Conservation (phyloP, 2,329 filamentous ascomycete species). For the Cladorrhinum sp. region DNA sequence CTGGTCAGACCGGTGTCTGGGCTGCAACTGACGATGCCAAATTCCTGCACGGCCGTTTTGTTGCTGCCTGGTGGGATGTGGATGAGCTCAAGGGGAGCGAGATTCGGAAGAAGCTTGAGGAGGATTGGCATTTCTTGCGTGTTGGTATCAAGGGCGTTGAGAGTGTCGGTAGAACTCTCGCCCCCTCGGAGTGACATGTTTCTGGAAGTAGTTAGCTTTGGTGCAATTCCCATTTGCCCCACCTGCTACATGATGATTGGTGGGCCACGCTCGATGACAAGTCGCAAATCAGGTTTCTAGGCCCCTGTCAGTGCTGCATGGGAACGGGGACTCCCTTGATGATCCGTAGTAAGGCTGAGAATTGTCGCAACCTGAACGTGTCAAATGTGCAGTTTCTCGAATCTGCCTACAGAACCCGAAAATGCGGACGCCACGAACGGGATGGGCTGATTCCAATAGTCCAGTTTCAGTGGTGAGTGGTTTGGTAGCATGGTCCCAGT, state of each 20-base stretch:
- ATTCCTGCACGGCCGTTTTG: constrained; percentile 26
- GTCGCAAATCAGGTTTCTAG: too few relatives aligned
- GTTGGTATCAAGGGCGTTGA: constrained; percentile 6
- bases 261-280: too few relatives aligned
- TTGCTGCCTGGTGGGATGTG: constrained; percentile 25
- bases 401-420: too few relatives aligned
- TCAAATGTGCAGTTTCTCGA: too few relatives aligned
- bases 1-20: constrained; percentile 27
- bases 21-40: constrained; percentile 22
- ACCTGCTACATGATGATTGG: too few relatives aligned
- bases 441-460: too few relatives aligned
- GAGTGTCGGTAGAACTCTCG: background rate
- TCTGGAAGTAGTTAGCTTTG: background rate
- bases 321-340: too few relatives aligned
- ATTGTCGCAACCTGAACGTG: too few relatives aligned
- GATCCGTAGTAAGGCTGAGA: too few relatives aligned
- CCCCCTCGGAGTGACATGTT: background rate
- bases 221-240: too few relatives aligned
- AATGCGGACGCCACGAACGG: too few relatives aligned
- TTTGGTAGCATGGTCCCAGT: background rate
- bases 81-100: constrained; percentile 23
- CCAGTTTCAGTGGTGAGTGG: background rate
- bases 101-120: constrained; percentile 9
- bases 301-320: too few relatives aligned
- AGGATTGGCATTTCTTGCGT: constrained; percentile 16